Evolutionary conservation across 305 asterid genomes (phyloP), one percentile per base, ranked within the genome.

Genomic region (Ruellia speciosa): DNA sequence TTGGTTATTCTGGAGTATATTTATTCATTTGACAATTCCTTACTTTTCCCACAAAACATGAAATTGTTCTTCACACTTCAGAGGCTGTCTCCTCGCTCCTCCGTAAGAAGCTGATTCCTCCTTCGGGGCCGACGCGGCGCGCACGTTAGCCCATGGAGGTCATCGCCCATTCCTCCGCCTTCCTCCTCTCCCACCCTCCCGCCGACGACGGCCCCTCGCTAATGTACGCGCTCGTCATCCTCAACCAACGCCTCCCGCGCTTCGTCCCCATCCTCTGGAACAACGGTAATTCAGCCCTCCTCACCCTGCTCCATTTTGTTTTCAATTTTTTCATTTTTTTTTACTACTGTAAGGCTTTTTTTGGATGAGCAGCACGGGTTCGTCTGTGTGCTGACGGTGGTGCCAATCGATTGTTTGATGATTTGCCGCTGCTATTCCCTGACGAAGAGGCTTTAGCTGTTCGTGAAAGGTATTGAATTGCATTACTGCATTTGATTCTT

Each of bases 301-400:
- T 7, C 54, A 7, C 8, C 28, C 7, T 49, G 33, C 9, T 19
- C 31, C 18, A 0, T 9, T 55, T 15, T 35, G 12, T 7, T 15
- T 20, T n/a, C 62, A 17, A 1, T 63, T 59, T 56, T 10, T 0
- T 49, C 7, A 3, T 16, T 35, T 59, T 4, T 33, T 53, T 51
- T 55, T 15, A 55, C 59, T 69, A 59, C 56, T 55, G 0, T 6
- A 7, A 37, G 0, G 63, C 60, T 61, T 17, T 65, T 45, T 70
- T 70, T 55, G 73, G 68, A 75, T 73, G 88, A 72, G 76, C 96
- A 87, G 96, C 95, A 64, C 76, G 67, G 20, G 62, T 83, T 69
- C 95, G 77, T 67, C 60, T 90, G 51, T 90, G 98, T 39, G 95
- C 98, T 0, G 98, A 87, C 62, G 98, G 96, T 67, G 98, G 94